Conservation (phyloP, 345 rosid species). For the Abelmoschus esculentus region DNA sequence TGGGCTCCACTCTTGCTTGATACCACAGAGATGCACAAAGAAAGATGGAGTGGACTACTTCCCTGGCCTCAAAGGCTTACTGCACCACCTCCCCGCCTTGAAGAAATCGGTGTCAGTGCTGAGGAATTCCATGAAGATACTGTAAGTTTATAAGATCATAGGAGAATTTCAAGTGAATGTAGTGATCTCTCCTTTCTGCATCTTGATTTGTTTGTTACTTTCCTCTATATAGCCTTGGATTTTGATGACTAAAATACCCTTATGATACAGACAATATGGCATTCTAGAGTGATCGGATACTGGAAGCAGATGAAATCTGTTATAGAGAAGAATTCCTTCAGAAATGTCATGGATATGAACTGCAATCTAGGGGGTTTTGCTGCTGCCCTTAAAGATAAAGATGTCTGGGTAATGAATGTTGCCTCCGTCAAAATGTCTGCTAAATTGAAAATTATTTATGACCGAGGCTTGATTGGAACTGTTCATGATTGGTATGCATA, state of each 20-base stretch:
- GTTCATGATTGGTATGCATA: constrained; percentile 82
- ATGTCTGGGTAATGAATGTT: constrained; percentile 97
- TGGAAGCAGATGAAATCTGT: constrained; percentile 87
- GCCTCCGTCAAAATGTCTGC: constrained; percentile 58
- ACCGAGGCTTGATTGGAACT: constrained; percentile 92
- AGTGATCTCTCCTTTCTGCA: not conserved
- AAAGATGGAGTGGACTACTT: constrained; percentile 64
- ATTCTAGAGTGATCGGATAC: constrained; percentile 69
- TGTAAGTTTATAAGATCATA: constrained; percentile 24
- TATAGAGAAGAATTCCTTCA: constrained; percentile 54
- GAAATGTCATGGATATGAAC: constrained; percentile 98
- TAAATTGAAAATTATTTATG: constrained; percentile 74
- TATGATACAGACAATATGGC: constrained; percentile 69
- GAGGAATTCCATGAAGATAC: constrained; percentile 67
- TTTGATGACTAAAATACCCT: not conserved
- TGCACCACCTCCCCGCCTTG: constrained; percentile 69
- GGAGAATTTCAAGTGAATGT: not conserved
- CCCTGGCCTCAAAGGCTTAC: constrained; percentile 90
- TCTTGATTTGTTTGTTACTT: not conserved
- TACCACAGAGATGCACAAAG: constrained; percentile 66
- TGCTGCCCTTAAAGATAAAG: constrained; percentile 71
- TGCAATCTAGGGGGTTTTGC: constrained; percentile 89
- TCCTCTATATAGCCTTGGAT: not conserved
- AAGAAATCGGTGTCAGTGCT: constrained; percentile 64
- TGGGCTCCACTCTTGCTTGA: not conserved